Percentiles rank a stretch among this genome's conserved stretches.
Conservation (phyloP, 768 basidiomycete species). For the Mycena amicta region DNA sequence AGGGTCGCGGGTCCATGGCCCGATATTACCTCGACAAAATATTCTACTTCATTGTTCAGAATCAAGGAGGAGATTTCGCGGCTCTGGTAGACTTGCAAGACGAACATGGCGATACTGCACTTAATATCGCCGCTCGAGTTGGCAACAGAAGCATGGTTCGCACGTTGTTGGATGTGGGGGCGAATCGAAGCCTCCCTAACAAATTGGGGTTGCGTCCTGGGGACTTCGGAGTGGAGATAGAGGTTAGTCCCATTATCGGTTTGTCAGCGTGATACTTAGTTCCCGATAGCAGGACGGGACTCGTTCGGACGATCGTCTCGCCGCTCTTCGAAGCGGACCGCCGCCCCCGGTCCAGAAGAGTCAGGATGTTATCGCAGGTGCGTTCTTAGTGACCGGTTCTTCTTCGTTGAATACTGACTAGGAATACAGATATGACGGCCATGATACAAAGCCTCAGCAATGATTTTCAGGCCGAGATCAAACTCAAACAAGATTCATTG, state of each 20-base stretch:
- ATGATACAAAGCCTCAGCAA: constrained; percentile 80
- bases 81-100: constrained; percentile 90
- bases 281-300: constrained; percentile 46
- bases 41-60: constrained; percentile 81
- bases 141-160: constrained; percentile 88
- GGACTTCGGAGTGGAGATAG: constrained; percentile 93
- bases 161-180: constrained; percentile 88
- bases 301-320: constrained; percentile 77
- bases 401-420: background rate
- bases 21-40: constrained; percentile 91
- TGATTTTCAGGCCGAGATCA: constrained; percentile 84
- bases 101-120: constrained; percentile 91
- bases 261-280: background rate
- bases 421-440: constrained; percentile 69
- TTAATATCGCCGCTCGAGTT: constrained; percentile 93
- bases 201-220: constrained; percentile 91
- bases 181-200: constrained; percentile 86
- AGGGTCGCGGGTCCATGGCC: constrained; percentile 81
- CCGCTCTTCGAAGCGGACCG: constrained; percentile 71
- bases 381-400: no score
- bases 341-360: constrained; percentile 84
- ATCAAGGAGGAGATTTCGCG: constrained; percentile 75
- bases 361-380: constrained; percentile 82
- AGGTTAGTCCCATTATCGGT: constrained; percentile 51
- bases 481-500: constrained; percentile 83